Base-by-base conservation (phyloP, 495 filamentous ascomycete species). In the Evansstolkia leycettana region DNA sequence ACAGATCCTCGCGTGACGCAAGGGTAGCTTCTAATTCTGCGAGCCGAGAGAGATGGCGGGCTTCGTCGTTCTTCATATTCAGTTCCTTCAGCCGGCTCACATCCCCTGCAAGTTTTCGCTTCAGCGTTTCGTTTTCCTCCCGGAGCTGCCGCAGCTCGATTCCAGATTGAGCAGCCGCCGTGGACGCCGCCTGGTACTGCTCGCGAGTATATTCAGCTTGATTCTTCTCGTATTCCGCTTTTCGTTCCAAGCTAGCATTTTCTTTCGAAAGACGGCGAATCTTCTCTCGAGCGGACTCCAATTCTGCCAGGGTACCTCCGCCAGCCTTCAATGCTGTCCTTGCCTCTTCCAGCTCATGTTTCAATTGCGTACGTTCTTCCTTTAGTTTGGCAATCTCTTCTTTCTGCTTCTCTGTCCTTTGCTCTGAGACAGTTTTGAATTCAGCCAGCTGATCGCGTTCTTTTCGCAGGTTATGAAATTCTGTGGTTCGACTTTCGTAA, bases 181-280 rank as follows among this genome's bases (percentile, higher is more conserved):
- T 73, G 10, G 77, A 80, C 0, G 76, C 75, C 23, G 64, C 59
- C 34, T 84, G 77, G 40, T 84, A 86, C 23, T 70, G 62, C 12
- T 65, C 58, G 29, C 76, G 70, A 23, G 62, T 62, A 49, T 76
- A 84, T 10, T 81, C 79, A 3, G 54, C 45, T 39, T 63, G 62
- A 23, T 66, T 72, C 51, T 61, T 67, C 38, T 76, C 67, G 13
- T 58, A 58, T 8, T 65, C 58, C 9, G 69, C 48, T 39, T 67
- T 69, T 24, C 65, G 60, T 24, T 61, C 54, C n/a, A 75, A 47
- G 18, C 51, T 43, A 6, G 51, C 47, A 28, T 61, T 59, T 17
- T 69, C 64, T 25, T 58, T 48, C 8, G 38, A 55, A 5, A 72
- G 45, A 0, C 60, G 54, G 3, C 64, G 62, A 28, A 54, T 58